Evolutionary conservation across 2,329 filamentous ascomycete species (phyloP), one percentile per base, ranked within the genome.

Genomic region (Fusarium miscanthi): DNA sequence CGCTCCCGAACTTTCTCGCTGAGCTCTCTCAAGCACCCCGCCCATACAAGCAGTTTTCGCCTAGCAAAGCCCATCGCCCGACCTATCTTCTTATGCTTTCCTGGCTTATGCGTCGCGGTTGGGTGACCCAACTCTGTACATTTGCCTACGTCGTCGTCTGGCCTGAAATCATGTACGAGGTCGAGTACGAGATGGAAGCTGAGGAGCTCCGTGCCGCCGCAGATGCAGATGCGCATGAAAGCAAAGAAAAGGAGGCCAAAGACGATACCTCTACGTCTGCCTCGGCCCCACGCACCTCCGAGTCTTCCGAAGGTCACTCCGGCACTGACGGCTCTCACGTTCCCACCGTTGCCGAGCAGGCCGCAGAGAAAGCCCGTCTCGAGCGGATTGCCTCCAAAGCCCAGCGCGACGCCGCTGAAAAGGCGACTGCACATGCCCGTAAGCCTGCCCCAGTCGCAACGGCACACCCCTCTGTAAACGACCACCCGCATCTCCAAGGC

Each of bases 101-200:
- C 27, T 99, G 95, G 94, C 88, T 99, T 13, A 90, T 98, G 84
- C 91, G 95, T 43, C 93, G 94, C 51, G 94, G 94, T 19, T 97
- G 96, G 93, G 95, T 98, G 2, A 97, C 93, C 2, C 95, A 98
- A 80, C 87, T 99, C 10, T 93, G 94, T 70, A 96, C 94, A 2
- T 98, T 97, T 80, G 94, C 92, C 17, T 97, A 96, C 86, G 90
- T 98, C 46, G 89, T 95, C 54, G 93, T 96, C 45, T 92, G 91
- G 82, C 91, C 93, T 5, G 92, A 95, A 78, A 93, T 97, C 70
- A 91, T 96, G 75, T 91, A 93, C 77, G 91, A 93, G 72, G 94
- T 97, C 6, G 90, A 93, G 57, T 88, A 91, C 74, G 88, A 91
- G 60, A 86, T 94, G 46, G 90, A 92, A 75, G 87, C 88, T 31